Conservation (phyloP, 345 rosid species). For the Syzygium grande region DNA sequence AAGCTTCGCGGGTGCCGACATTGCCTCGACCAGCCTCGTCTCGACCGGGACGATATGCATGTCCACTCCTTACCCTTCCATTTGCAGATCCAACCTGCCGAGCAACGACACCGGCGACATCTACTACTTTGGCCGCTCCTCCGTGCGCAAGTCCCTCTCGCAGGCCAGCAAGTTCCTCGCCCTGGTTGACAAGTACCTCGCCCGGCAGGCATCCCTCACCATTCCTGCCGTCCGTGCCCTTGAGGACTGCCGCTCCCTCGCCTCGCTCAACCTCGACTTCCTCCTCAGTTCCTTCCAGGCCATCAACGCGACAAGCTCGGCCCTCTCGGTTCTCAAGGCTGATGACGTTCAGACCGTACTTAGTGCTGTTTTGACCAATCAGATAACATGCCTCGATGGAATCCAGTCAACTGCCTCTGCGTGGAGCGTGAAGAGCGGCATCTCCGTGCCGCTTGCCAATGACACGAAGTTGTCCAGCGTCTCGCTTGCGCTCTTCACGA, state of each 20-base stretch:
- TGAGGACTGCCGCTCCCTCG: constrained; percentile 60
- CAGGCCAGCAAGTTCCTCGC: constrained; percentile 49
- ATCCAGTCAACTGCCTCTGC: constrained; percentile 35
- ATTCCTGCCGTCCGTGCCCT: constrained; percentile 47
- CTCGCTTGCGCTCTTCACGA: constrained; percentile 61
- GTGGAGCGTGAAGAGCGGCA: constrained; percentile 42
- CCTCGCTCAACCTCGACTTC: constrained; percentile 47
- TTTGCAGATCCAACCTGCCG: constrained; percentile 48
- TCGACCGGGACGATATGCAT: constrained; percentile 35
- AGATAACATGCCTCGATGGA: constrained; percentile 71
- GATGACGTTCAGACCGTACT: constrained; percentile 68
- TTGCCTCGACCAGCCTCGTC: constrained; percentile 11
- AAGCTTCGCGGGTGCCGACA: constrained; percentile 5
- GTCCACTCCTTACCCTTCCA: constrained; percentile 56
- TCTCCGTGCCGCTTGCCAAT: constrained; percentile 40
- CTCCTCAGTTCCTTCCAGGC: constrained; percentile 35
- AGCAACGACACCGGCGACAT: constrained; percentile 31
- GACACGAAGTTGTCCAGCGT: constrained; percentile 75
- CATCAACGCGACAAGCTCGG: constrained; percentile 24
- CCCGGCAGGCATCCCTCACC: constrained; percentile 27
- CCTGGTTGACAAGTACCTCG: constrained; percentile 43
- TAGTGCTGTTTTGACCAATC: constrained; percentile 73
- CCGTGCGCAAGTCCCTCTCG: constrained; percentile 50
- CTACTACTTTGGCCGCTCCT: constrained; percentile 44
- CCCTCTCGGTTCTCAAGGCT: constrained; percentile 29